Evolutionary conservation across 352 stramenopile genomes (phyloP), one percentile per base, ranked within the genome.

Genomic region (Poterioochromonas sp.): DNA sequence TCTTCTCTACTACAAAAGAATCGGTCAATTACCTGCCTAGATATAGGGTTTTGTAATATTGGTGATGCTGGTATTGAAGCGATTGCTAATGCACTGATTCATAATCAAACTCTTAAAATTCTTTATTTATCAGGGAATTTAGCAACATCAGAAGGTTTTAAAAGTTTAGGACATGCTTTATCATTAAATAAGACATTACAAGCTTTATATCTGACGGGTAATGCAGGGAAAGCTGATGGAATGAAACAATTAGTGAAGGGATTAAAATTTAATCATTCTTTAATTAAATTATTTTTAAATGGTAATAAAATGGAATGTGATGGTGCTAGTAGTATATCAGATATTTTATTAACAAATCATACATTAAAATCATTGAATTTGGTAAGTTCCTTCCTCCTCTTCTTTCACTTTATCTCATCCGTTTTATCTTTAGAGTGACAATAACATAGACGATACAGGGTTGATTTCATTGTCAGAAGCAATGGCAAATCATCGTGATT

Each of bases 81-180:
- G 5, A 1, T 78, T 1, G 3, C 41, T 8, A 22, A 29, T 35
- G 44, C 5, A 15, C 29, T 78, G 41, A 3, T 26, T 37, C 1
- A 8, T 12, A 11, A 78, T 37, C 20, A 26, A 37, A 18, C 34
- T 5, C 32, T 78, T 12, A 12, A 15, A 34, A 64, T 54, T 26
- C 49, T 78, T 2, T 65, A 78, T n/a, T 53, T 78, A 49, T 65
- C 71, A 34, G 71, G 71, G 15, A 78, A 78, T 53, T 20, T 34
- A 32, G 12, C 71, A 20, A 53, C 53, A 22, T 11, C 3, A 49
- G n/a, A 1, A 43, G 71, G 71, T 26, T 68, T 35, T 26, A 20
- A 54, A 53, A 40, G 34, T 12, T 29, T 78, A 26, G 40, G 5
- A 22, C 2, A 37, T 15, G 20, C 29, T 8, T 37, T 78, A 35